Conservation (phyloP, 2,329 filamentous ascomycete genomes). For the Aspergillus novoparasiticus region DNA sequence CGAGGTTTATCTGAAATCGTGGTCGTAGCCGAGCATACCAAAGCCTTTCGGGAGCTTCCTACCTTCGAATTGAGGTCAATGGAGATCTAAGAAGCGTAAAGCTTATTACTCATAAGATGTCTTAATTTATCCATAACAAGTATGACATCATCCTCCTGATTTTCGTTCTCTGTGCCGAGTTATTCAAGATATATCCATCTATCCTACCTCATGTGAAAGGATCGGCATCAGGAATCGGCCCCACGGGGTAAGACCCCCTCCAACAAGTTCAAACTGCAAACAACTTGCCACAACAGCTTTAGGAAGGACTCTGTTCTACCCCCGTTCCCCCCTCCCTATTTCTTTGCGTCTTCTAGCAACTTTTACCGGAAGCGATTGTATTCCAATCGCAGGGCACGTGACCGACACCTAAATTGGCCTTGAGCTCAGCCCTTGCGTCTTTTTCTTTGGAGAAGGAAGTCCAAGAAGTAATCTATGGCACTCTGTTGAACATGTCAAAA, state of each 20-base stretch:
- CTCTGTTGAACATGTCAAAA: constrained; percentile 22
- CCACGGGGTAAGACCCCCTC: constrained; percentile 1
- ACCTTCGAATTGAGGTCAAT: background rate
- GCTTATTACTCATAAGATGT: background rate
- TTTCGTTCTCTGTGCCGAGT: background rate
- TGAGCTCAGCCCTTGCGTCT: background rate
- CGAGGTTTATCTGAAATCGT: background rate
- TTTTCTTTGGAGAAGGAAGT: background rate
- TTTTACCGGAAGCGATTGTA: background rate
- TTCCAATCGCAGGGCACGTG: background rate
- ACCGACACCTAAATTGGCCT: background rate
- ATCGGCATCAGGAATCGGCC: constrained; percentile 2
- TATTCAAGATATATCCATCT: background rate
- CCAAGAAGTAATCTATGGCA: background rate
- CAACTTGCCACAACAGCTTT: background rate
- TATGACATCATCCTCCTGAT: background rate
- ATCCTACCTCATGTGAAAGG: constrained; percentile 10
- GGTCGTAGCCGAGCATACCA: background rate
- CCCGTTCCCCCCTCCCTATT: background rate
- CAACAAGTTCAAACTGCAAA: background rate
- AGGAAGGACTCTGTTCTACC: background rate
- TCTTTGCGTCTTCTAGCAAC: background rate
- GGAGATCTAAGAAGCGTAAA: background rate
- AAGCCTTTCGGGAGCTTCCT: background rate
- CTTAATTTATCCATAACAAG: background rate